Conservation (phyloP, 2,329 filamentous ascomycete species). For the Penicillium concentricum region DNA sequence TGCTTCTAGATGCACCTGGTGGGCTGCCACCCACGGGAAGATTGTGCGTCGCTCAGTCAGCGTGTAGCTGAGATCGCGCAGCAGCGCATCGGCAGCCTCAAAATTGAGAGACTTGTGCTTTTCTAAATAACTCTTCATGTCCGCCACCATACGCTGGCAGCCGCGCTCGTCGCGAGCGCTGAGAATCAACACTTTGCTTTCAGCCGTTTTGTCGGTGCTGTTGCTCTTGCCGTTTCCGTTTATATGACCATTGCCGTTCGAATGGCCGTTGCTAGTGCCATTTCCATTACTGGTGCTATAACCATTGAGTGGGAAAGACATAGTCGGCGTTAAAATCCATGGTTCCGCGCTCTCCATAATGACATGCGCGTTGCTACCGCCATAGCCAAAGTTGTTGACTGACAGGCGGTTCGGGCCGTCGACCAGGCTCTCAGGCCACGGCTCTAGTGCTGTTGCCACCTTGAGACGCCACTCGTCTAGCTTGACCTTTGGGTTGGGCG, state of each 20-base stretch:
- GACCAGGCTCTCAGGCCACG: background rate
- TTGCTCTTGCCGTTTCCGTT: no score
- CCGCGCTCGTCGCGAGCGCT: slow-evolving; percentile 2
- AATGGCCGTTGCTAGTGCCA: no score
- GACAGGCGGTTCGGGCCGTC: background rate
- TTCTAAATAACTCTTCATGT: background rate
- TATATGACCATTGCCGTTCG: no score
- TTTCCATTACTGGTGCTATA: no score
- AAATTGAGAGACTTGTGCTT: background rate
- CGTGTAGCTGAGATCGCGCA: slow-evolving; percentile 10
- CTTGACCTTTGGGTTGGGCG: background rate
- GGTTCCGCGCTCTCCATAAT: background rate
- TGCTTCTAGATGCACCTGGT: background rate
- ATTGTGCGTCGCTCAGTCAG: slow-evolving; percentile 4
- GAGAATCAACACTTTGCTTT: background rate
- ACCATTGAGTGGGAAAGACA: no score
- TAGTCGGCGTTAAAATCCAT: background rate
- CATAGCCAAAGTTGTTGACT: background rate
- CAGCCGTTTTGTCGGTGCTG: no score
- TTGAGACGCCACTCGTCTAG: background rate
- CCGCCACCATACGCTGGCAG: background rate
- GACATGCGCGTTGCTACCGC: background rate
- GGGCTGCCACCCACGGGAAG: slow-evolving; percentile 2
- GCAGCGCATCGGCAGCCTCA: background rate
- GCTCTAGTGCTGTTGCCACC: background rate